Base-by-base conservation (phyloP, 2,329 filamentous ascomycete genomes). In the Knufia fluminis region DNA sequence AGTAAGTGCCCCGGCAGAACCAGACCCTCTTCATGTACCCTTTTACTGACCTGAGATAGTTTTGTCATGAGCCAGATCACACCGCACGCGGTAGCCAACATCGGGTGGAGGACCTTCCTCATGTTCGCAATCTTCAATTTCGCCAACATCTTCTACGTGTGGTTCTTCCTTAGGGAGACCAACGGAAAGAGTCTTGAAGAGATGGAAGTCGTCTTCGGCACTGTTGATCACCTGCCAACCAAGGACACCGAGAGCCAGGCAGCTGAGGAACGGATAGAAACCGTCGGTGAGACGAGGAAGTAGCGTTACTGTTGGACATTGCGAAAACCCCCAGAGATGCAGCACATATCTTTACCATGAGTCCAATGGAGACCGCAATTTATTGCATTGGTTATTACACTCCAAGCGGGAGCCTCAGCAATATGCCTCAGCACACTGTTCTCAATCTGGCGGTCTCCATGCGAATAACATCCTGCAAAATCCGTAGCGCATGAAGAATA, bases 111-210 rank as follows among this genome's bases (percentile, higher is more conserved):
- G 41, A 74, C 70, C 2, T 75, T 75, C 50, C 56, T 75, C 50
- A 73, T 75, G 69, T 75, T 74, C 60, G 65, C 64, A 19, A 68
- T 73, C 22, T 72, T 74, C 58, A 73, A 74, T 56, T 72, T 67
- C 51, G 62, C 68, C 1, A 66, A 72, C 14, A 67, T 71, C 0
- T 57, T 64, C 9, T 74, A 72, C 52, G 63, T 68, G 4, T 73
- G 64, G 60, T 60, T 72, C 33, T 61, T 73, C 38, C 61, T 73
- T 24, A 54, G 33, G 42, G 46, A 73, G 64, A 71, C 69, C 6
- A 67, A 66, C 26, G 65, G 66, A 23, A 68, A 67, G 50, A 68
- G 68, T 1, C 58, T 72, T n/a, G 69, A 72, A 57, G 68, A 71
- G 50, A 71, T 72, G 65, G 62, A 66, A 48, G 55, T 59, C n/a